phyloP scores from a whole-genome alignment of 345 rosid genomes.

The Citrus glauca region DNA sequence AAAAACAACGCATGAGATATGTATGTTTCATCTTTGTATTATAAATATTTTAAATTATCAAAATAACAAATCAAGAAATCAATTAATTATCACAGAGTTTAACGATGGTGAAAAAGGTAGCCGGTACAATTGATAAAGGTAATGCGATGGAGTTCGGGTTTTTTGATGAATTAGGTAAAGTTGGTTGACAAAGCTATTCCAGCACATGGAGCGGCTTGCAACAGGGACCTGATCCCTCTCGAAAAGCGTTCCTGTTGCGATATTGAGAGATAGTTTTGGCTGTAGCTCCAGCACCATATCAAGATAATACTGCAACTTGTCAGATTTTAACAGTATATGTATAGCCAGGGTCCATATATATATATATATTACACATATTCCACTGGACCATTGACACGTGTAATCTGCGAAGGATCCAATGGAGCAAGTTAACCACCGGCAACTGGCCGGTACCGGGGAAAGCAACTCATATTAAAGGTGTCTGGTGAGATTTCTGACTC shows the following conservation, averaged over 20 bases:
- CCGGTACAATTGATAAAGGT: not conserved
- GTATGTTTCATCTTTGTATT: too few relatives aligned
- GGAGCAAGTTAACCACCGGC: constrained; percentile 11
- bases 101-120: not conserved
- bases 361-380: not conserved
- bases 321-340: not conserved
- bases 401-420: constrained; percentile 7
- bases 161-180: not conserved
- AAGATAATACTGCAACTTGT: constrained; percentile 18
- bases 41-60: too few relatives aligned
- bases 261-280: constrained; percentile 11
- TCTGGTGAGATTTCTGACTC: constrained; percentile 45
- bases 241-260: constrained; percentile 38
- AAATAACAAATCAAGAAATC: too few relatives aligned
- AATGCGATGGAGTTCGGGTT: too few relatives aligned
- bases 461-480: constrained; percentile 22
- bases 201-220: constrained; percentile 32
- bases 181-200: constrained; percentile 16
- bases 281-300: constrained; percentile 12
- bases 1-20: too few relatives aligned
- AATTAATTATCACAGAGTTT: too few relatives aligned
- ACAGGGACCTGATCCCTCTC: constrained; percentile 50
- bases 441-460: not conserved
- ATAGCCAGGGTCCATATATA: not conserved
- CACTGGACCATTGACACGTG: constrained; percentile 13